Base-by-base conservation (phyloP, 73 alveolate species). In the Vitrella brassicaformis region DNA sequence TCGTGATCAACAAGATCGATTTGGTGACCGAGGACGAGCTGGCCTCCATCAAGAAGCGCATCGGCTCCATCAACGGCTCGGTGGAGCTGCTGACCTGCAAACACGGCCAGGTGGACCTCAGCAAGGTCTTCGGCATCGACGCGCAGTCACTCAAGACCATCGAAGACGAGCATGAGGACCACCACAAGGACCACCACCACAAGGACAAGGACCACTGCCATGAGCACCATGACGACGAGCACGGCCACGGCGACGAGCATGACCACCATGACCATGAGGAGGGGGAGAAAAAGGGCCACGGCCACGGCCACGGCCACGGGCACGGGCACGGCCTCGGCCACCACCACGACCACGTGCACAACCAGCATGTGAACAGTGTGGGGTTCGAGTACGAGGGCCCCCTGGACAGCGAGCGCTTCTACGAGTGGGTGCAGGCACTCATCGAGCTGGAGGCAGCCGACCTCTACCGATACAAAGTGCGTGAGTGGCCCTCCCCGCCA, bases 1-100 rank as follows among this genome's bases (percentile, higher is more conserved):
- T 80, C 75, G n/a, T 80, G n/a, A 28, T 80, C 67, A 80, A 80
- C 82, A 80, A 80, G 67, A 64, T 64, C 28, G 86, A 80, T 68
- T 47, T 80, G 56, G 56, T 8, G 22, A 4, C 56, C 56, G 56
- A 39, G 4, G 22, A 8, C 22, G 14, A 75, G 71, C 65, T 75
- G 27, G 25, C 30, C 26, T 56, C 10, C 65, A 32, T 75, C 32
- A 68, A 73, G 46, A 39, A 56, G 46, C 75, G 68, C 75, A 46
- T 75, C 31, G 47, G 82, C 14, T 27, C 28, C 71, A 75, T 75
- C 82, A 75, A 75, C 68, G 70, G 66, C 39, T 29, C 68, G 27
- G 82, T 71, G 18, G 71, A 75, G 22, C 0, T 46, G 66, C 32
- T 47, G 27, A 66, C 66, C 71, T 10, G 27, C 56, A 14, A 39